phyloP scores from a whole-genome alignment of 108 stramenopile species.

The Ochromonas danica region DNA sequence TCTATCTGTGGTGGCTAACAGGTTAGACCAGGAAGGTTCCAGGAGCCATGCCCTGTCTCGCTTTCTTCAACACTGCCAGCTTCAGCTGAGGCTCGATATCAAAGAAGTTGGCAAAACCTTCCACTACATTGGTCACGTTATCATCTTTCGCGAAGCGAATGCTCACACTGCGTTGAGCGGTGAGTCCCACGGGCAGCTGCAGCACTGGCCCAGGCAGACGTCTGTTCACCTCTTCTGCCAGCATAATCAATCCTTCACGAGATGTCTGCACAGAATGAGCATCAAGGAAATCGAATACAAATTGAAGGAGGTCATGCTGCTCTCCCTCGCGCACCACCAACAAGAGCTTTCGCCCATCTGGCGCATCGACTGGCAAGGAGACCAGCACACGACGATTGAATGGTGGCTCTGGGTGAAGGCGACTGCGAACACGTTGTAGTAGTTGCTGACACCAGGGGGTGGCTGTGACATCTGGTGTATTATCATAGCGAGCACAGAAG shows the following conservation, averaged over 20 bases:
- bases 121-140: conserved; percentile 23
- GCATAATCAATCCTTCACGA: not conserved
- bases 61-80: not conserved
- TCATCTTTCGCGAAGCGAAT: conserved; percentile 27
- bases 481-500: not conserved
- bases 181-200: conserved; percentile 19
- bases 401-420: not conserved
- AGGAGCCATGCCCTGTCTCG: conserved; percentile 29
- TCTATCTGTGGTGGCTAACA: too few species aligned
- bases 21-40: conserved; percentile 31
- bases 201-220: not conserved
- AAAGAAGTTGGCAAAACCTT: conserved; percentile 18
- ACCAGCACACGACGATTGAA: conserved; percentile 15
- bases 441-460: not conserved
- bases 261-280: not conserved
- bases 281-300: not conserved
- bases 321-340: conserved; percentile 25
- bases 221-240: conserved; percentile 4
- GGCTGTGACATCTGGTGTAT: not conserved
- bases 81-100: conserved; percentile 2
- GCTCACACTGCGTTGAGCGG: not conserved
- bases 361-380: conserved; percentile 9
- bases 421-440: not conserved
- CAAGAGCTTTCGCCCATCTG: conserved; percentile 3
- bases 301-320: conserved; percentile 28